Base-by-base conservation (phyloP, 1,139 yeast genomes). In the Pichia sp. region DNA sequence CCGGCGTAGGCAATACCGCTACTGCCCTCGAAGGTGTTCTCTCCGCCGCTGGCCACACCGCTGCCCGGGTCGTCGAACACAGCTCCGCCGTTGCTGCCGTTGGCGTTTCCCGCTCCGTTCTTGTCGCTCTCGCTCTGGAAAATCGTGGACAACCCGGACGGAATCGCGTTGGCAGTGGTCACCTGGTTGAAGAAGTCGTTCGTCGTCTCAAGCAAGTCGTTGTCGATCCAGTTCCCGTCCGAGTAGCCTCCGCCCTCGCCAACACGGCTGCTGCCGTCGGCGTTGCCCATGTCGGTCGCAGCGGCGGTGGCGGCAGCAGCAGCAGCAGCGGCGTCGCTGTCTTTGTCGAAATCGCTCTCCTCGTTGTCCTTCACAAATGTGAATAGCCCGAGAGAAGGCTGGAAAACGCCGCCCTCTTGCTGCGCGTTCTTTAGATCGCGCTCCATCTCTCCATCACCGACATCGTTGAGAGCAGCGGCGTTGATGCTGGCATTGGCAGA, bases 141-240 rank as follows among this genome's bases (percentile, higher is more conserved):
- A 26, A 67, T 62, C 0, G 70, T 67, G 0, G 69, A 64, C 15
- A 67, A 58, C 3, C 70, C 70, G 1, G 69, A 63, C 6, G 70
- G 70, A 31, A 67, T 61, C 4, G 68, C 60, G 40, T 54, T 55
- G 5, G 47, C 38, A 4, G 40, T 36, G 5, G 57, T 56, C 5
- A 57, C 45, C 26, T 58, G 61, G 15, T 64, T 62, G 47, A 62
- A 61, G 16, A 61, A 54, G 31, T 58, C 62, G n/a, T 52, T 55
- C 3, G 60, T 50, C 0, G 51, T 47, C 5, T 47, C 54, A 3
- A 52, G 7, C 23, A 56, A 48, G 19, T 49, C 53, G 32, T 42
- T 48, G 4, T 51, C 49, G 13, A 38, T 44, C 47, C 48, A 44
- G 15, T 32, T 32, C 13, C 32, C 38, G 5, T 45, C 47, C 8